Conservation (phyloP, 768 basidiomycete species). For the Hericium alpestre region DNA sequence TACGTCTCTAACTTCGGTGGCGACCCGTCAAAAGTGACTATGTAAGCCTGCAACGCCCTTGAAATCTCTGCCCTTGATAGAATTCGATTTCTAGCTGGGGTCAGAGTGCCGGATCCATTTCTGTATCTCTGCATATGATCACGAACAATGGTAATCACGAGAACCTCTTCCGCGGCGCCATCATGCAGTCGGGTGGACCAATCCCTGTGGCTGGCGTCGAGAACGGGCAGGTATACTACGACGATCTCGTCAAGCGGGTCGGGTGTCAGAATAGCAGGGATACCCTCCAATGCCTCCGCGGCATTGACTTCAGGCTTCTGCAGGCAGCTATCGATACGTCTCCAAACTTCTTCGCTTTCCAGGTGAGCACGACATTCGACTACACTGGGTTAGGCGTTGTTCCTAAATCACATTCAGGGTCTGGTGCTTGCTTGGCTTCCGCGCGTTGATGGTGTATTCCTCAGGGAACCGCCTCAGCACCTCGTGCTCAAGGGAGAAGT, state of each 20-base stretch:
- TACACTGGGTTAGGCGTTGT: not conserved
- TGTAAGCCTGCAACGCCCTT: constrained; percentile 24
- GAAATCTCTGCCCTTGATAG: not conserved
- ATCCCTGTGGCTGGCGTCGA: constrained; percentile 16
- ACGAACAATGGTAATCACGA: constrained; percentile 26
- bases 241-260: constrained; percentile 12
- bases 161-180: constrained; percentile 29
- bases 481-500: constrained; percentile 13
- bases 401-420: not conserved
- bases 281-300: constrained; percentile 14
- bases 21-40: constrained; percentile 47
- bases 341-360: constrained; percentile 9
- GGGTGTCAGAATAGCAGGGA: constrained; percentile 11
- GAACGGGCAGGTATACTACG: constrained; percentile 12
- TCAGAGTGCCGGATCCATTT: constrained; percentile 43
- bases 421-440: constrained; percentile 11
- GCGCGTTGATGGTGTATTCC: constrained; percentile 15
- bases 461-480: constrained; percentile 12
- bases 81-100: constrained; percentile 28
- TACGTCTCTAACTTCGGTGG: constrained; percentile 57
- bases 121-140: constrained; percentile 31
- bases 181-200: constrained; percentile 34
- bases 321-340: constrained; percentile 9
- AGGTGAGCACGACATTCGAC: constrained; percentile 6
- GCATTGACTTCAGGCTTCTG: not conserved